Evolutionary conservation across 495 filamentous ascomycete species (phyloP).

Genomic region (Cladorrhinum samala): DNA sequence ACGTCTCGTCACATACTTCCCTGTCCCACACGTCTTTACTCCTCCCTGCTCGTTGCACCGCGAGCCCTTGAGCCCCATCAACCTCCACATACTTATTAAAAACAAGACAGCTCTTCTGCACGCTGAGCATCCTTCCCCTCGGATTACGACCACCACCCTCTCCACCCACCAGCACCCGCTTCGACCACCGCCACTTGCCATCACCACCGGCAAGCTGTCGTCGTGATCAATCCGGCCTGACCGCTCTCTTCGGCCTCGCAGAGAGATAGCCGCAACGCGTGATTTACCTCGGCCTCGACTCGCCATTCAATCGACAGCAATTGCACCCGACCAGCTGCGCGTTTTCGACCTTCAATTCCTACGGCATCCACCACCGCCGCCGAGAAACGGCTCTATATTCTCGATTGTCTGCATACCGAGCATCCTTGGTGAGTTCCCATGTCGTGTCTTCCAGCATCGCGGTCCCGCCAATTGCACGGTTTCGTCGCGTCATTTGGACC

Average conservation of each 20-base stretch:
- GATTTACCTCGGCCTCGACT: conserved; percentile 1
- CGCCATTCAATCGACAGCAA: conserved; percentile 1
- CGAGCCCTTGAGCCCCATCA: conserved; percentile 18
- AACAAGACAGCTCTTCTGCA: conserved; percentile 25
- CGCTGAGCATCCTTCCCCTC: conserved; percentile 17
- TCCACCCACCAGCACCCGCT: conserved; percentile 11
- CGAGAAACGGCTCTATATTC: conserved; percentile 7
- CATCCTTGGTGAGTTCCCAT: conserved; percentile 14
- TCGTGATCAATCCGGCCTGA: conserved; percentile 12
- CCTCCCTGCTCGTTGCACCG: conserved; percentile 10
- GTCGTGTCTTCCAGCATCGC: not conserved
- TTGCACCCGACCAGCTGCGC: conserved; percentile 2
- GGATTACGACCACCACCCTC: conserved; percentile 9
- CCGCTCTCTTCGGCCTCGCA: not conserved
- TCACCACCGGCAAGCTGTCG: conserved; percentile 15
- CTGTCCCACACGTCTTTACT: conserved; percentile 18
- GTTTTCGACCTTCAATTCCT: conserved; percentile 8
- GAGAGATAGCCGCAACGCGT: conserved; percentile 17
- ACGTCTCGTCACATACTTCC: conserved; percentile 23
- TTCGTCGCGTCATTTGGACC: conserved; percentile 3
- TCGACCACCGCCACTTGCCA: conserved; percentile 10
- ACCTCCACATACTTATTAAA: conserved; percentile 31
- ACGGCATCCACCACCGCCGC: conserved; percentile 7
- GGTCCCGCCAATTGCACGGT: too few species aligned
- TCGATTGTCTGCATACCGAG: conserved; percentile 7